Conservation (phyloP, 768 basidiomycete species). For the Xerocomus brunneocitrinus region DNA sequence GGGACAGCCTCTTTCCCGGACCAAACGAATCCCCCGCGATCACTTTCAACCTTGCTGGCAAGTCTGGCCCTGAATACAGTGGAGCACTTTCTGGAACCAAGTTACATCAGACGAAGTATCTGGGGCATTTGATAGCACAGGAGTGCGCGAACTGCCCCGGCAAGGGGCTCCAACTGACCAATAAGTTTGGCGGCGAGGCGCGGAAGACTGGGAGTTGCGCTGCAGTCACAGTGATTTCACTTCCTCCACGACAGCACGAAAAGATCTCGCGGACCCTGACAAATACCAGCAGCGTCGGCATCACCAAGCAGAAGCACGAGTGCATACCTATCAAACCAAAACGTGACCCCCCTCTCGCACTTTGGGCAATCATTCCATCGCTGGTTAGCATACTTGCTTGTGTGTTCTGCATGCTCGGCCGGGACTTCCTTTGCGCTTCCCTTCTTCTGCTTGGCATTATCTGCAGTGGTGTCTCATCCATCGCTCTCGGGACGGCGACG, state of each 20-base stretch:
- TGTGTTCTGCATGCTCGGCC: conserved; percentile 14
- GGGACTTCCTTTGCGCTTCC: conserved; percentile 25
- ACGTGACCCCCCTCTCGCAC: conserved; percentile 4
- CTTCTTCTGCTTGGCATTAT: conserved; percentile 31
- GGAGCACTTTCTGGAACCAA: conserved; percentile 64
- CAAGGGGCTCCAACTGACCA: conserved; percentile 2
- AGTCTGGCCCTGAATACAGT: conserved; percentile 59
- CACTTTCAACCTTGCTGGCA: conserved; percentile 28
- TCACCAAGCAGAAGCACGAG: not conserved
- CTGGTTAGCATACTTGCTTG: conserved; percentile 21
- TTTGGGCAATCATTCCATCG: conserved; percentile 21
- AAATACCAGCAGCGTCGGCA: not conserved
- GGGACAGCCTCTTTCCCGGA: conserved; percentile 33
- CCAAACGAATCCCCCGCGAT: conserved; percentile 21
- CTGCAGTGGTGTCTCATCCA: conserved; percentile 29
- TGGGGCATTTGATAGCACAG: conserved; percentile 47
- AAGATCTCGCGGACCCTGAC: not conserved
- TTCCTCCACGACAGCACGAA: conserved; percentile 6
- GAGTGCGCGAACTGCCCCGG: not conserved
- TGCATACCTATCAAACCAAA: conserved; percentile 9
- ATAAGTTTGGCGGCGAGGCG: not conserved
- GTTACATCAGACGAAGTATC: conserved; percentile 46
- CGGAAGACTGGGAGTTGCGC: conserved; percentile 16
- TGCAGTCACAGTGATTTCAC: conserved; percentile 13
- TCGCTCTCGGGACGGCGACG: conserved; percentile 23